Conservation (phyloP, 306 rosid genomes). For the Coriaria nepalensis region DNA sequence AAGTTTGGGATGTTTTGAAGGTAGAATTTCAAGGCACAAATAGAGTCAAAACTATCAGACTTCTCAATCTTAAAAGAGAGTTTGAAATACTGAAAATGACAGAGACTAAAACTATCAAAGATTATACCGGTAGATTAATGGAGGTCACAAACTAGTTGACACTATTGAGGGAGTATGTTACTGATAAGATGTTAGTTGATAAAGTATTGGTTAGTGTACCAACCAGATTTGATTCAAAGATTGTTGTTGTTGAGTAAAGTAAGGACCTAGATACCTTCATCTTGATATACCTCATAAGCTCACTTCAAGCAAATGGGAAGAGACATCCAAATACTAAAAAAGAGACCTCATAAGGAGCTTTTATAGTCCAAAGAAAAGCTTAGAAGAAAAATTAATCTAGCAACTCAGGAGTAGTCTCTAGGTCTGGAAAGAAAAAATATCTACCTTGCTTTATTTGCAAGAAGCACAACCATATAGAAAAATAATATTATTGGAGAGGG, state of each 20-base stretch:
- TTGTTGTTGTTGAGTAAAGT: not conserved
- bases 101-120: conserved; percentile 1
- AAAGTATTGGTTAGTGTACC: conserved; percentile 8
- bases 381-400: not conserved
- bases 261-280: not conserved
- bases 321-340: not conserved
- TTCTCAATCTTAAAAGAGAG: conserved; percentile 3
- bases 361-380: not conserved
- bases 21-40: conserved; percentile 1
- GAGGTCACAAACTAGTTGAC: conserved; percentile 2
- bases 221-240: conserved; percentile 2
- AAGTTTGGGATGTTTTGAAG: conserved; percentile 6
- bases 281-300: not conserved
- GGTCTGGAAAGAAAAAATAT: not conserved
- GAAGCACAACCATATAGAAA: too few species aligned
- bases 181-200: conserved; percentile 1
- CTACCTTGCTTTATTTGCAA: not conserved
- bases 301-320: conserved; percentile 5
- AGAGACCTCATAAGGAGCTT: conserved; percentile 2
- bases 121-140: conserved; percentile 1
- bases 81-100: conserved; percentile 11
- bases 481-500: too few species aligned
- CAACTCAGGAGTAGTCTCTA: not conserved
- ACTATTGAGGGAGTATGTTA: not conserved
- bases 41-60: conserved; percentile 4